A percentile compares a stretch with the other conserved stretches of the same genome.
phyloP scores from a whole-genome alignment of 108 stramenopile genomes.

The Phaeodactylum tricornutum region DNA sequence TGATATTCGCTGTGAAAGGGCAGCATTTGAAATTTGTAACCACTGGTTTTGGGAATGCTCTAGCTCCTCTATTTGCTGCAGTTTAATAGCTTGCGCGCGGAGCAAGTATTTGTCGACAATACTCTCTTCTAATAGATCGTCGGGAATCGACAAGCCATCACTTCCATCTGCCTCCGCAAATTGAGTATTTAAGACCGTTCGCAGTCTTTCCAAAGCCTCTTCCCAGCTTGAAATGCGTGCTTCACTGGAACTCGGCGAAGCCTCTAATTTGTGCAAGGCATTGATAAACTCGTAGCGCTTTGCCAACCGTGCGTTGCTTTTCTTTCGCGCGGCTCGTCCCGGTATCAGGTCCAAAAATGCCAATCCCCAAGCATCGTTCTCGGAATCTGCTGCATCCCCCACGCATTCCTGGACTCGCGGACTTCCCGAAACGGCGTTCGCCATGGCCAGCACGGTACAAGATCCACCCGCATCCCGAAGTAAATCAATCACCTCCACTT shows the following conservation, averaged over 20 bases:
- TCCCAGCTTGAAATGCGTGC: conserved; percentile 21
- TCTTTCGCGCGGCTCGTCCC: too few species aligned
- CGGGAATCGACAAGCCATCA: too few species aligned
- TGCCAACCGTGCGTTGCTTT: background rate
- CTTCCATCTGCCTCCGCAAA: too few species aligned
- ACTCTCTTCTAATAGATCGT: conserved; percentile 2
- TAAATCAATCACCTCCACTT: conserved; percentile 6
- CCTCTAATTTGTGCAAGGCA: conserved; percentile 17
- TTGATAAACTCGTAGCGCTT: conserved; percentile 12
- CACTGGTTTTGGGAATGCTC: background rate
- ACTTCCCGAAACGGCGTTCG: conserved; percentile 11
- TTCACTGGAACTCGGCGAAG: conserved; percentile 5
- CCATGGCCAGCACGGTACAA: conserved; percentile 13
- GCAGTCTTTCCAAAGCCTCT: conserved; percentile 20
- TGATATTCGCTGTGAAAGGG: background rate
- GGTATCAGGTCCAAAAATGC: too few species aligned
- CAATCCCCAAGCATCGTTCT: background rate
- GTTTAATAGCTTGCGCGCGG: background rate
- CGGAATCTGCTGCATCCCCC: background rate
- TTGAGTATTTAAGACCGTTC: conserved; percentile 15
- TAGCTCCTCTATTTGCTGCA: background rate
- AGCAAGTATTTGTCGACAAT: background rate
- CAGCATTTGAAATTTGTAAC: conserved; percentile 1
- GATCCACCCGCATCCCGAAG: conserved; percentile 2
- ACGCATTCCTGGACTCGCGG: conserved; percentile 4